Evolutionary conservation across 1,284 basidiomycete species (phyloP), one percentile per base, ranked within the genome.

Genomic region (Rhodotorula sp.): DNA sequence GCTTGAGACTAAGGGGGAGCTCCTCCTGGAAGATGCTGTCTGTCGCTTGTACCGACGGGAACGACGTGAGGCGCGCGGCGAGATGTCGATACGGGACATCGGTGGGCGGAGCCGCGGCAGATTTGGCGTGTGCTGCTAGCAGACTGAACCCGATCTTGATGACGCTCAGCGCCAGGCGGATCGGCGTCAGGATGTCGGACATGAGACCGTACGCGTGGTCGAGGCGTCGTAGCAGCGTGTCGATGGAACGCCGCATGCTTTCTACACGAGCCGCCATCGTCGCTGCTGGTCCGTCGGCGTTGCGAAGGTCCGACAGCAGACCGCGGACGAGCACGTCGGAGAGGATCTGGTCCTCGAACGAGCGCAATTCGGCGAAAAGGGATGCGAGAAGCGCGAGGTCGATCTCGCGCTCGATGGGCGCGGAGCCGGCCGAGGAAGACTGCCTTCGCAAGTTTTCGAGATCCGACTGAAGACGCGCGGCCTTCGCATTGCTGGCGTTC

Each of bases 361-460:
- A 86, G 7, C 84, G 81, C 10, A 93, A 84, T 79, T 98, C 95
- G 24, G 86, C 84, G 87, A 94, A 96, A 79, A 93, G 89, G 51
- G 86, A 84, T 60, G 88, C 87, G 10, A 97, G 82, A 6, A 85
- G 85, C 6, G 84, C 78, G 20, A 89, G 80, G 76, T 90, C 85
- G 8, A 83, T 79, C 26, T 77, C 70, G 3, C 84, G 81, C 18
- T 77, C 71, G 48, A 82, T 59, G 45, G 71, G 70, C 12, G 70
- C 64, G 67, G 61, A 67, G 68, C n/a, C 76, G 51, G 45, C 79
- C n/a, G 68, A 69, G 48, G 73, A 73, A 29, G 79, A 70, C 42
- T 80, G 77, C 0, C 64, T 61, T 26, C 76, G 67, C 15, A 80
- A 72, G 2, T 45, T 59, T 1, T 68, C 77, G 33, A 87, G 78